phyloP scores from a whole-genome alignment of 495 filamentous ascomycete genomes.

The Aspergillus incahuasiensis region DNA sequence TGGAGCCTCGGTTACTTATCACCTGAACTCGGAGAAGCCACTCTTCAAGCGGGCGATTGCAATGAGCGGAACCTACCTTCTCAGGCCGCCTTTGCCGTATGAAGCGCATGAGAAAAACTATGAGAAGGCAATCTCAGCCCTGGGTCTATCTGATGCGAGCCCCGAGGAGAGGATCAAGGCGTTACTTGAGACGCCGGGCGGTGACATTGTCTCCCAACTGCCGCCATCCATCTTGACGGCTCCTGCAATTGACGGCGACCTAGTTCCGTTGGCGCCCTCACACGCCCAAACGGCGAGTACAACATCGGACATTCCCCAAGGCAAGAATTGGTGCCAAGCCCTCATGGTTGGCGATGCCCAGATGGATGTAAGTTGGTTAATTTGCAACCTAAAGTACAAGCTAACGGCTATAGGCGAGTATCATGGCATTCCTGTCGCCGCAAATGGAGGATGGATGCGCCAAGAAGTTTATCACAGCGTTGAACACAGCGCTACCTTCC shows the following conservation, averaged over 20 bases:
- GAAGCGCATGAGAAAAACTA: conserved; percentile 35
- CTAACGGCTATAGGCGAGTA: conserved; percentile 31
- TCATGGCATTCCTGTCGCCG: conserved; percentile 23
- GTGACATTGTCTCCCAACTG: conserved; percentile 30
- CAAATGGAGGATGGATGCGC: conserved; percentile 26
- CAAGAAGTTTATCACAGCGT: conserved; percentile 25
- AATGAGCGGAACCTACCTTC: conserved; percentile 36
- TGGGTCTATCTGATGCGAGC: conserved; percentile 28
- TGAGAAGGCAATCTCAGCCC: conserved; percentile 26
- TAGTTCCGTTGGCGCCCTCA: conserved; percentile 25
- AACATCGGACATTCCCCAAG: conserved; percentile 18
- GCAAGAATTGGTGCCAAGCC: conserved; percentile 33
- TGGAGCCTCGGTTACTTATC: conserved; percentile 39
- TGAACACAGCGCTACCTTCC: conserved; percentile 17
- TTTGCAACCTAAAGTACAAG: background rate
- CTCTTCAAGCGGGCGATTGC: conserved; percentile 38
- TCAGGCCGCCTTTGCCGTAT: conserved; percentile 26
- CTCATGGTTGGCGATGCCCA: conserved; percentile 40
- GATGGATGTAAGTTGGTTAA: conserved; percentile 32
- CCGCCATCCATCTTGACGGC: conserved; percentile 20
- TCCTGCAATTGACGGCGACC: conserved; percentile 34
- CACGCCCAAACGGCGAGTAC: conserved; percentile 19
- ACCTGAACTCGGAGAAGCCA: conserved; percentile 32
- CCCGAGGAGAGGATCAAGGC: conserved; percentile 29
- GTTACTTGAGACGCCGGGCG: conserved; percentile 27